Evolutionary conservation across 768 basidiomycete species (phyloP).

Genomic region (Coprinellus micaceus): DNA sequence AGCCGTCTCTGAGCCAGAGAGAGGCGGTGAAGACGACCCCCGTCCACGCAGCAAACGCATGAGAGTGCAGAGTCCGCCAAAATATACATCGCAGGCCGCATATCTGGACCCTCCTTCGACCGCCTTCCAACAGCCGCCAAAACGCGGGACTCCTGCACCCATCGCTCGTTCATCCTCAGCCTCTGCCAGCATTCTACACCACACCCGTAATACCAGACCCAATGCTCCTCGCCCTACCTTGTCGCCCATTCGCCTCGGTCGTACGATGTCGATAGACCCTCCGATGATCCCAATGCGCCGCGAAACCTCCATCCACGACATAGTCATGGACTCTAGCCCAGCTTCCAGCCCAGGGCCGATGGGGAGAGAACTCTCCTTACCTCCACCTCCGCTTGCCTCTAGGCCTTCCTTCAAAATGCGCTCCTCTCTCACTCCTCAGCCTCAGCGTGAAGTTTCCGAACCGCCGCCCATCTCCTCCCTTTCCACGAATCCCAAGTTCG

Average conservation of each 20-base stretch:
- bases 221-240: slow-evolving; percentile 33
- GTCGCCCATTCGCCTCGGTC: slow-evolving; percentile 44
- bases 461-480: slow-evolving; percentile 65
- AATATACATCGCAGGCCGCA: slow-evolving; percentile 24
- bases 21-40: slow-evolving; percentile 30
- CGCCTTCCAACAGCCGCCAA: slow-evolving; percentile 31
- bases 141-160: slow-evolving; percentile 23
- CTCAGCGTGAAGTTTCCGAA: slow-evolving; percentile 50
- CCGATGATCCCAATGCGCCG: slow-evolving; percentile 38
- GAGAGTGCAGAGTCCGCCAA: slow-evolving; percentile 48
- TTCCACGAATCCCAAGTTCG: slow-evolving; percentile 63
- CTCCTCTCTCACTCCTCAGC: slow-evolving; percentile 69
- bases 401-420: slow-evolving; percentile 61
- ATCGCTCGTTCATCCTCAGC: slow-evolving; percentile 25
- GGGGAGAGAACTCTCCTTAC: slow-evolving; percentile 19
- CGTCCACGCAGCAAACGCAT: slow-evolving; percentile 47
- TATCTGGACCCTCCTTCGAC: slow-evolving; percentile 57
- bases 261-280: slow-evolving; percentile 77
- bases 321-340: slow-evolving; percentile 27
- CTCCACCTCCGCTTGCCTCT: slow-evolving; percentile 34
- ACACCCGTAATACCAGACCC: slow-evolving; percentile 24
- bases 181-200: slow-evolving; percentile 23
- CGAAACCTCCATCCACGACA: slow-evolving; percentile 39
- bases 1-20: slow-evolving; percentile 24
- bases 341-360: slow-evolving; percentile 7